phyloP scores from a whole-genome alignment of 148 eudicot species.

The Mesembryanthemum crystallinum region DNA sequence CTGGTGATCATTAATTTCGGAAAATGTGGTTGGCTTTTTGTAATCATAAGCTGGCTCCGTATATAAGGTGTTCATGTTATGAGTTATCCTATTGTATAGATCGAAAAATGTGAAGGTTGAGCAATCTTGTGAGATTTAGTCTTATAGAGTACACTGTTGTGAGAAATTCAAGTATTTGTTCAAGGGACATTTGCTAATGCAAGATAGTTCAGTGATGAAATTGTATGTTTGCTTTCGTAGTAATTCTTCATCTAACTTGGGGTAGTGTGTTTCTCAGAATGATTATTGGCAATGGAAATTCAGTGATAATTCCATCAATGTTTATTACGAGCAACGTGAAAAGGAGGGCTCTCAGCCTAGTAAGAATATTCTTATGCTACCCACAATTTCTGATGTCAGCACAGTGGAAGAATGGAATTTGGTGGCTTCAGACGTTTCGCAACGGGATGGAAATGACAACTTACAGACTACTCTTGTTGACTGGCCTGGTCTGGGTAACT shows the following conservation, averaged over 20 bases:
- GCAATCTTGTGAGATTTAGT: background rate
- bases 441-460: slow-evolving; percentile 38
- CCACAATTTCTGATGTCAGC: slow-evolving; percentile 95
- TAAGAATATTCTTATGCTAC: slow-evolving; percentile 74
- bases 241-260: slow-evolving; percentile 2
- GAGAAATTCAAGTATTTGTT: background rate
- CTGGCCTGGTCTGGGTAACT: slow-evolving; percentile 97
- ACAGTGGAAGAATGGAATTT: slow-evolving; percentile 90
- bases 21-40: background rate
- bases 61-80: no score
- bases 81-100: no score
- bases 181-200: background rate
- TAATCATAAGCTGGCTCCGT: background rate
- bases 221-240: background rate
- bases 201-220: background rate
- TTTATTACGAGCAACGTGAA: slow-evolving; percentile 68
- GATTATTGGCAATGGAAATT: slow-evolving; percentile 77
- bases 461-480: slow-evolving; percentile 77
- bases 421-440: slow-evolving; percentile 70
- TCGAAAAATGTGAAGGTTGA: no score
- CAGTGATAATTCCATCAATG: slow-evolving; percentile 51
- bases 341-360: slow-evolving; percentile 46
- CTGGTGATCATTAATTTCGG: no score
- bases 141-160: background rate
- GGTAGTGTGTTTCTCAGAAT: slow-evolving; percentile 31